Conservation (phyloP, 805 yeast genomes). For the Lachancea quebecensis region DNA sequence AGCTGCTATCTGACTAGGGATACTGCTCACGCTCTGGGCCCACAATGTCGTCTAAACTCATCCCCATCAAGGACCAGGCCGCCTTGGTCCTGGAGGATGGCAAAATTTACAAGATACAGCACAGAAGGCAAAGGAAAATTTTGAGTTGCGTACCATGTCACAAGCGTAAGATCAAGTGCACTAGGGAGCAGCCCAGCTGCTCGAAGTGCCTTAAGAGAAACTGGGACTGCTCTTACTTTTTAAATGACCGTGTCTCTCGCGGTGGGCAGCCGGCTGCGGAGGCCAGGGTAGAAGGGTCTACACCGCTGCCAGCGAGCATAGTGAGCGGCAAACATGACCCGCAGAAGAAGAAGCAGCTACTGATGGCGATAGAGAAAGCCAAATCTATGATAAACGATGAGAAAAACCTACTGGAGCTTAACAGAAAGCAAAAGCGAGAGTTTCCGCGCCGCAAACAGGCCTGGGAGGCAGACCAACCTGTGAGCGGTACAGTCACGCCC, state of each 20-base stretch:
- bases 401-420: slow-evolving; percentile 3
- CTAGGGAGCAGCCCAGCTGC: slow-evolving; percentile 47
- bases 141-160: slow-evolving; percentile 53
- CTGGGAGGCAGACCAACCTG: neutral
- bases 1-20: too few species aligned
- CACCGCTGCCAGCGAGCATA: slow-evolving; percentile 10
- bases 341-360: slow-evolving; percentile 8
- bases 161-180: slow-evolving; percentile 50
- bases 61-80: slow-evolving; percentile 31
- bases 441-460: slow-evolving; percentile 3
- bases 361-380: slow-evolving; percentile 12
- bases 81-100: slow-evolving; percentile 41
- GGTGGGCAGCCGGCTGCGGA: slow-evolving; percentile 26
- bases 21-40: neutral
- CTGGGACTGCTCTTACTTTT: slow-evolving; percentile 47
- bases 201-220: slow-evolving; percentile 42
- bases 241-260: slow-evolving; percentile 45
- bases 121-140: slow-evolving; percentile 52
- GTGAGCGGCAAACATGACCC: slow-evolving; percentile 16
- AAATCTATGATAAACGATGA: slow-evolving; percentile 6
- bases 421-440: slow-evolving; percentile 5
- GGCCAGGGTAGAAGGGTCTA: slow-evolving; percentile 14
- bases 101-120: slow-evolving; percentile 53
- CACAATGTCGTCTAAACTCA: slow-evolving; percentile 13
- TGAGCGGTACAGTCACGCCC: neutral